Evolutionary conservation across 805 yeast genomes (phyloP).

Genomic region (Candida ulmi): DNA sequence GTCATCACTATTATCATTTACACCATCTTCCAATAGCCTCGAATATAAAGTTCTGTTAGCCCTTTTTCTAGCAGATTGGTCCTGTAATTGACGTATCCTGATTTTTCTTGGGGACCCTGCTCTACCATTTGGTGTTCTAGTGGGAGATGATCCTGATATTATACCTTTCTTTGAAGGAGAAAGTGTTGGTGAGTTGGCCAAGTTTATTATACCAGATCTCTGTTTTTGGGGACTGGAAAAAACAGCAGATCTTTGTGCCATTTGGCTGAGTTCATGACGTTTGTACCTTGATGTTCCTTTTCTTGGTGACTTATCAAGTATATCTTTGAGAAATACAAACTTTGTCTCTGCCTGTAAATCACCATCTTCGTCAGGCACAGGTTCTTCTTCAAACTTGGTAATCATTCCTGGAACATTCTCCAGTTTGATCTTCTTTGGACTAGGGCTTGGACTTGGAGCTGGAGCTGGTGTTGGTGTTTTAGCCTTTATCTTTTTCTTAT

Average conservation of each 20-base stretch:
- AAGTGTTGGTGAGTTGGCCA: constrained; percentile 6
- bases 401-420: not conserved
- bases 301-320: not conserved
- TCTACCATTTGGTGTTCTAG: constrained; percentile 36
- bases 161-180: constrained; percentile 31
- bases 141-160: constrained; percentile 18
- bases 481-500: constrained; percentile 1
- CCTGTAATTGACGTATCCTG: constrained; percentile 25
- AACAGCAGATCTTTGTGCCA: constrained; percentile 12
- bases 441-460: not conserved
- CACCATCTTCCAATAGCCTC: constrained; percentile 22
- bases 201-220: constrained; percentile 20
- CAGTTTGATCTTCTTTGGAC: not conserved
- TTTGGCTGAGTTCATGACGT: constrained; percentile 5
- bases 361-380: not conserved
- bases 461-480: not conserved
- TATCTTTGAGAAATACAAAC: constrained; percentile 5
- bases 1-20: constrained; percentile 24
- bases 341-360: constrained; percentile 6
- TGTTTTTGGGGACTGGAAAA: constrained; percentile 26
- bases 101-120: constrained; percentile 42
- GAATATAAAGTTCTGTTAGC: constrained; percentile 31
- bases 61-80: constrained; percentile 43
- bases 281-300: constrained; percentile 3
- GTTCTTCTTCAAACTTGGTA: not conserved